Evolutionary conservation across 2,329 filamentous ascomycete species (phyloP).

Genomic region (Conoideocrella luteorostrata): DNA sequence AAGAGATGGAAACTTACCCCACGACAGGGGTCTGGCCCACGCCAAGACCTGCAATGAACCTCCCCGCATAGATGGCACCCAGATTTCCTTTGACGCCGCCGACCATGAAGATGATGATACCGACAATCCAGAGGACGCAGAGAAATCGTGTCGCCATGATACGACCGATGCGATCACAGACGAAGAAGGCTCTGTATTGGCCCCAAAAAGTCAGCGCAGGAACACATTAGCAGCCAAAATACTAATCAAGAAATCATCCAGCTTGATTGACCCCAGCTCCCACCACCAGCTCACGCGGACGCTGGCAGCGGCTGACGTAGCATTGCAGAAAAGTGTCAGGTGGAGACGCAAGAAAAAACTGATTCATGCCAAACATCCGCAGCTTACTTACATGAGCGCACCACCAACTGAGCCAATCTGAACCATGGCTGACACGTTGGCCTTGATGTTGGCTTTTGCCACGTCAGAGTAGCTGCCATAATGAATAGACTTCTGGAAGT

Average conservation of each 20-base stretch:
- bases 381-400: conserved; percentile 44
- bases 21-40: conserved; percentile 63
- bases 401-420: conserved; percentile 71
- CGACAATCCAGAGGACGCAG: conserved; percentile 50
- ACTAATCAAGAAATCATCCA: too few relatives aligned
- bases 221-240: too few relatives aligned
- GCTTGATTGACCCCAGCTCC: too few relatives aligned
- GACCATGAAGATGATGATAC: conserved; percentile 53
- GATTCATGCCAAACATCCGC: background rate
- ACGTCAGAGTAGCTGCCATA: conserved; percentile 45
- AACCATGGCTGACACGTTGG: conserved; percentile 76
- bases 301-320: background rate
- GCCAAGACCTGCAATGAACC: conserved; percentile 60
- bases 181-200: conserved; percentile 43
- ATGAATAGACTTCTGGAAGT: conserved; percentile 55
- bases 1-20: conserved; percentile 28
- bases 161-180: conserved; percentile 56
- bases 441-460: conserved; percentile 61
- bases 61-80: conserved; percentile 54
- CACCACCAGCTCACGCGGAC: background rate
- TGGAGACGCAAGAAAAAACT: background rate
- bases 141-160: conserved; percentile 56
- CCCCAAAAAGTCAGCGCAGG: background rate
- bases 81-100: conserved; percentile 43
- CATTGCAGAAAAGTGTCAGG: background rate